Base-by-base conservation (phyloP, 78 protist species). In the Chrysochromulina parva region DNA sequence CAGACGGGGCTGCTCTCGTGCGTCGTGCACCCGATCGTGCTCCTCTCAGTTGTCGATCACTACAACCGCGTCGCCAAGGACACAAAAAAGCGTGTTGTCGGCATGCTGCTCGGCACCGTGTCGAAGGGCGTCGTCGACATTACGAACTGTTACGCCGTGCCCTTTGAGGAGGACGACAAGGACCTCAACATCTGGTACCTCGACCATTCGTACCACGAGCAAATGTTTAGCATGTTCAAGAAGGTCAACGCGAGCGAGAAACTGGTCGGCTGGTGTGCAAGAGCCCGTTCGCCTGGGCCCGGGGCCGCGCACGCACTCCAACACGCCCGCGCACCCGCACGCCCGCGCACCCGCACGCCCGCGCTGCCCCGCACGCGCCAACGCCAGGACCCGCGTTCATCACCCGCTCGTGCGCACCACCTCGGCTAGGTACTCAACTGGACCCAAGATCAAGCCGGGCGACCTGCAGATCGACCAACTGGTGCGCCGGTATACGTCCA, bases 101-200 rank as follows among this genome's bases (percentile, higher is more conserved):
- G 99, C 4, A 93, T 97, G 48, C 94, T 98, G 52, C 94, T 98
- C 11, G 99, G 99, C 13, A 73, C 90, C 58, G 48, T 71, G 1
- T 50, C 17, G 54, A 50, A 89, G 57, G 98, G 97, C 16, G 90
- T 50, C 6, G 89, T 97, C 20, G 98, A 98, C 95, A 74, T 97
- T 20, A 88, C 97, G 22, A 97, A 96, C 93, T 80, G 95, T 65
- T 98, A 90, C 90, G 73, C 94, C 78, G 97, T 97, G 48, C 99
- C 99, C 5, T 98, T 98, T 28, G 99, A 98, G 90, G 99, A 98
- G 67, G 98, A 98, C 67, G 96, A 88, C 22, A 66, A 92, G 71
- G 93, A 95, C 71, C 97, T 97, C 50, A 55, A 84, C 53, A 93
- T 98, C 58, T 98, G 99, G 98, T 98, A 93, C 90, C 90, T 98